phyloP scores from a whole-genome alignment of 208 protist species.

The Leishmania major region DNA sequence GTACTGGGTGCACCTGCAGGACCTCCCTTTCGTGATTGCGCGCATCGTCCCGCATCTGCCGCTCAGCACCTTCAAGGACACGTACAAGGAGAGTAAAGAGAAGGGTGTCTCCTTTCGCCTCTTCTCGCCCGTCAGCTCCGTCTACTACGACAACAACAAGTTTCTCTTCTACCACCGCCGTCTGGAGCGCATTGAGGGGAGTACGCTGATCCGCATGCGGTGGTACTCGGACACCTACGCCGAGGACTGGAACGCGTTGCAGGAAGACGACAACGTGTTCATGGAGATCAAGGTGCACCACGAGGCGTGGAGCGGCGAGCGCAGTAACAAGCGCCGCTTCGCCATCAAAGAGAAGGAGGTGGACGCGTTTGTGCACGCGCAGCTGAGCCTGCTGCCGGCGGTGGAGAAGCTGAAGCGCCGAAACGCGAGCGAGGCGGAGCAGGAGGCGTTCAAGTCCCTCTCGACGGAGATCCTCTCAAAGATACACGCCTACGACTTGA shows the following conservation, averaged over 20 bases:
- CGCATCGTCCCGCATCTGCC: constrained; percentile 88
- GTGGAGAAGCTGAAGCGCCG: constrained; percentile 79
- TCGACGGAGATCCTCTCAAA: constrained; percentile 85
- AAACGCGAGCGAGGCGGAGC: constrained; percentile 67
- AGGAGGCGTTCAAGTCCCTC: constrained; percentile 81
- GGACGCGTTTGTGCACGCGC: constrained; percentile 68
- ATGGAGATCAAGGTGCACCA: constrained; percentile 93
- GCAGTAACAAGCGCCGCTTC: constrained; percentile 89
- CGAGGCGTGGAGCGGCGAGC: constrained; percentile 88
- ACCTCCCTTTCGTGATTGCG: constrained; percentile 88
- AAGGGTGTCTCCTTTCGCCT: constrained; percentile 64
- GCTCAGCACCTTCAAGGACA: constrained; percentile 87
- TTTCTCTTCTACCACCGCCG: constrained; percentile 87
- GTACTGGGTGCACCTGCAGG: constrained; percentile 90
- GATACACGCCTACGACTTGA: constrained; percentile 84
- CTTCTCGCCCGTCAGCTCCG: constrained; percentile 79
- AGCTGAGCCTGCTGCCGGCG: constrained; percentile 68
- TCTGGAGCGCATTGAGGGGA: constrained; percentile 83
- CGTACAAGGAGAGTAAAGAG: constrained; percentile 70
- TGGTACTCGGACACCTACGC: constrained; percentile 87
- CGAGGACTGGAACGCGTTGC: constrained; percentile 72
- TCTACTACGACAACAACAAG: constrained; percentile 90
- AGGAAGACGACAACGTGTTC: constrained; percentile 73
- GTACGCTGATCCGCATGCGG: constrained; percentile 88
- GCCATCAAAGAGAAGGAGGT: constrained; percentile 85